Conservation (phyloP, 176 grass and related monocot genomes). For the Oryza glumipatula region DNA sequence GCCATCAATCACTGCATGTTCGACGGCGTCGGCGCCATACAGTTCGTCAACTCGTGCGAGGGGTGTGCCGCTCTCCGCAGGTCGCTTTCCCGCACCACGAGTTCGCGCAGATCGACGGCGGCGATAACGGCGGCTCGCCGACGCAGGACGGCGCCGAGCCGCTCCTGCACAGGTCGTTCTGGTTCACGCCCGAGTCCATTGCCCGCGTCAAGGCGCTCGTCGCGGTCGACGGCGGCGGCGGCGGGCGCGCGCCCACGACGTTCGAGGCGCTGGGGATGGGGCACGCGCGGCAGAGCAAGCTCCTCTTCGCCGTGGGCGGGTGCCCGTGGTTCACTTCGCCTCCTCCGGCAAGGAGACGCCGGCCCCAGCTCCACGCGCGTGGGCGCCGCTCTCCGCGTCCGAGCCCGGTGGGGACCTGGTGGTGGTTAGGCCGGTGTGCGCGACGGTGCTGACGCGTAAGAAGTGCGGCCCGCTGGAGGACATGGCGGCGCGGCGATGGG, state of each 20-base stretch:
- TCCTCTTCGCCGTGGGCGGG: constrained; percentile 77
- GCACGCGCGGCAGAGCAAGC: constrained; percentile 49
- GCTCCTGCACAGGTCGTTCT: constrained; percentile 65
- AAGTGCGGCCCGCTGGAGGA: too few species aligned
- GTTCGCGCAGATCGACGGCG: constrained; percentile 58
- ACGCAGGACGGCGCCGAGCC: constrained; percentile 19
- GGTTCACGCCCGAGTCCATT: constrained; percentile 54
- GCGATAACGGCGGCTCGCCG: background rate
- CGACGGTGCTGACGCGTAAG: too few species aligned
- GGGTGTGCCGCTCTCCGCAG: constrained; percentile 35
- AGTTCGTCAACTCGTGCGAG: constrained; percentile 83
- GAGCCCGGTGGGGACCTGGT: too few species aligned
- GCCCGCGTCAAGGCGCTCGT: constrained; percentile 49
- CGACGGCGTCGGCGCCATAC: constrained; percentile 79
- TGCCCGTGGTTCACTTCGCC: constrained; percentile 58
- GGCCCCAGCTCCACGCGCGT: too few species aligned
- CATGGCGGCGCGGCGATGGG: too few species aligned
- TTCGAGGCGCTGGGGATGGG: constrained; percentile 60
- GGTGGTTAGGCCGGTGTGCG: too few species aligned
- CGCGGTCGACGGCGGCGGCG: constrained; percentile 17
- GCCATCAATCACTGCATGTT: constrained; percentile 95
- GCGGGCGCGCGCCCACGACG: constrained; percentile 46
- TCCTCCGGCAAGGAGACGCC: constrained; percentile 27
- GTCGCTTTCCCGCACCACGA: constrained; percentile 63
- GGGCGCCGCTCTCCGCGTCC: too few species aligned